Evolutionary conservation across 441 rosid genomes (phyloP).

Genomic region (Euphorbia schlechtendalii): DNA sequence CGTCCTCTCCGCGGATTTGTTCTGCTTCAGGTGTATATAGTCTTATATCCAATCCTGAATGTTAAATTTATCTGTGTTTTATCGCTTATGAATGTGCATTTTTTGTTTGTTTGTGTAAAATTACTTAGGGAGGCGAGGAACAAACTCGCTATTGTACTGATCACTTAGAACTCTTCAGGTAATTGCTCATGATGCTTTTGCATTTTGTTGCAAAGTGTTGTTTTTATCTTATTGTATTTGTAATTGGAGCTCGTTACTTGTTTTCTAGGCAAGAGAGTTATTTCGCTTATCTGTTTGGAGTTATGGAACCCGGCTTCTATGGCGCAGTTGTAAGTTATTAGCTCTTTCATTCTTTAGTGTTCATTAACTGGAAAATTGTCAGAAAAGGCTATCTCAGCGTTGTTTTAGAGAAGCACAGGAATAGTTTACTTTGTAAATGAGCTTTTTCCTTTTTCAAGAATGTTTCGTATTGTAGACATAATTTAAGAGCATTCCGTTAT

Average conservation of each 20-base stretch:
- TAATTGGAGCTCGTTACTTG: conserved; percentile 11
- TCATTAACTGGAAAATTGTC: neutral
- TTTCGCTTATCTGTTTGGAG: conserved; percentile 88
- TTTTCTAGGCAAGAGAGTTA: conserved; percentile 80
- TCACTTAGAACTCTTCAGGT: conserved; percentile 90
- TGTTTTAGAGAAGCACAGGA: neutral
- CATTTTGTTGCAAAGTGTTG: neutral
- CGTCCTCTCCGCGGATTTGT: conserved; percentile 64
- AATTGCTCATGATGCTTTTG: neutral
- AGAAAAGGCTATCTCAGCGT: neutral
- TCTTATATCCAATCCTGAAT: neutral
- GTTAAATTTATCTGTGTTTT: neutral
- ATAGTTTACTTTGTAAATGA: neutral
- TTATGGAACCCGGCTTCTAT: conserved; percentile 69
- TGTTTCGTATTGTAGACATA: neutral
- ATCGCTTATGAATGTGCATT: neutral
- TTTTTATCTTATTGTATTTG: neutral
- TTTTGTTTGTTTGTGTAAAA: neutral
- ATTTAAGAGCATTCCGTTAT: neutral
- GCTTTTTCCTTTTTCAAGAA: conserved; percentile 2
- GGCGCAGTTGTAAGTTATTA: conserved; percentile 77
- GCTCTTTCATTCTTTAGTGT: neutral
- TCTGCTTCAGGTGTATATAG: conserved; percentile 47
- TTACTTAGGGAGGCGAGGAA: conserved; percentile 75
- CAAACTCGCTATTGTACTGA: conserved; percentile 78